Conservation (phyloP, 148 eudicot species). For the Diospyros lotus region DNA sequence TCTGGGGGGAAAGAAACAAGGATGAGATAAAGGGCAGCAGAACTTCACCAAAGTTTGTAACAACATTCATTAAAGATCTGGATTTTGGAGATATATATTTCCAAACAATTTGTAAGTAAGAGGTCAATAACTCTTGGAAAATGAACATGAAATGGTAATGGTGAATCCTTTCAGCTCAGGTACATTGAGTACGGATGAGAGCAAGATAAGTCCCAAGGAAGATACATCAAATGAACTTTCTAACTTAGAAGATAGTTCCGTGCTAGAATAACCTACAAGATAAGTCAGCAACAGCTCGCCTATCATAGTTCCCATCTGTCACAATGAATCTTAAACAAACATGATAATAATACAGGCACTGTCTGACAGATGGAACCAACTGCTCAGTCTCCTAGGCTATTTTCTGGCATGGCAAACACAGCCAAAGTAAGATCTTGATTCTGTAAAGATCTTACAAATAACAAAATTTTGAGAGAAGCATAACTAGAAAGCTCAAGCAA, state of each 20-base stretch:
- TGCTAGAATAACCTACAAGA: not conserved
- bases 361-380: too few species aligned
- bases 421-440: not conserved
- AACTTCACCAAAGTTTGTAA: not conserved
- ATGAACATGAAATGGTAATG: not conserved
- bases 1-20: constrained; percentile 42
- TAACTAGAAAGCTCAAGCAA: too few species aligned
- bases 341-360: not conserved
- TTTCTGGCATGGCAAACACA: not conserved
- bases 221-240: not conserved
- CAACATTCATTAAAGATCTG: not conserved
- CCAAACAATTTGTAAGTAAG: not conserved
- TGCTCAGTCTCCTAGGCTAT: not conserved
- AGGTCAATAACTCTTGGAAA: constrained; percentile 4
- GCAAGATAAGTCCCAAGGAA: not conserved
- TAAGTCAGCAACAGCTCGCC: not conserved
- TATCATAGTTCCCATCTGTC: not conserved
- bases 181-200: not conserved
- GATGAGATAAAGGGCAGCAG: not conserved
- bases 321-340: not conserved
- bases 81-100: not conserved
- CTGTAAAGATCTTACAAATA: too few species aligned
- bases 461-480: too few species aligned
- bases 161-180: not conserved
- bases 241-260: not conserved